These are phyloP conservation scores for Euphorbia corollata DNA, from an alignment of 441 rosid genomes.

Conservation along the genomic window DNA sequence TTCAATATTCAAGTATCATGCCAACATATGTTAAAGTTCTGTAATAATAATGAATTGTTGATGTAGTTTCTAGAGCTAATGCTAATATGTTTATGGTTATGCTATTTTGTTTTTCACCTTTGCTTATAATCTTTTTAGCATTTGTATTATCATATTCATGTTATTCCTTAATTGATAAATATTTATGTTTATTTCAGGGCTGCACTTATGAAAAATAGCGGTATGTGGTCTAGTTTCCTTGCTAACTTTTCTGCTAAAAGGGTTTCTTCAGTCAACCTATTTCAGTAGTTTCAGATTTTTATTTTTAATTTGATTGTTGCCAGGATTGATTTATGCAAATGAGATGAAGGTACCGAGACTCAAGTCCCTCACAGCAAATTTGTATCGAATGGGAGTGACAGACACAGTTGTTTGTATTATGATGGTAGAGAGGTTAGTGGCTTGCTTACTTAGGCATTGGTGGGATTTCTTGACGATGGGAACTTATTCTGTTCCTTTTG, in stretches of 20 bases:
- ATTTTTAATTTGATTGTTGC: slow-evolving; percentile 18
- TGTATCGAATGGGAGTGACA: slow-evolving; percentile 96
- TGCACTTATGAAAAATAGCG: slow-evolving; percentile 87
- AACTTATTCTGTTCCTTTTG: neutral
- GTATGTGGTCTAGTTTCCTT: slow-evolving; percentile 34
- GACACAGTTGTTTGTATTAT: slow-evolving; percentile 82
- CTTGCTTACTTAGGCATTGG: slow-evolving; percentile 5
- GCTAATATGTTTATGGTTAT: neutral
- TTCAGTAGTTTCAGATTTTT: slow-evolving; percentile 1
- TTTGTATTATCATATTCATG: neutral
- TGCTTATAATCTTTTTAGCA: neutral
- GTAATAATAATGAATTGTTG: neutral
- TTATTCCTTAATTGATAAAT: neutral
- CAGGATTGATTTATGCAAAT: slow-evolving; percentile 90
- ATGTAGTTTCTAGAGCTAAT: neutral
- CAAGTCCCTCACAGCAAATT: slow-evolving; percentile 83
- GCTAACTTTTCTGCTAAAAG: slow-evolving; percentile 1
- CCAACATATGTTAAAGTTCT: neutral
- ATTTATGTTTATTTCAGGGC: slow-evolving; percentile 55
- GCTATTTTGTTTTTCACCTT: neutral
- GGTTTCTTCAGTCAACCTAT: neutral
- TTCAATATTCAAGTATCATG: neutral
- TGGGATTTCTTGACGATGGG: neutral
- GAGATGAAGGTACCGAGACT: slow-evolving; percentile 81
- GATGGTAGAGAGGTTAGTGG: slow-evolving; percentile 90